Base-by-base conservation (phyloP, 208 protist species). In the Angomonas deanei region DNA sequence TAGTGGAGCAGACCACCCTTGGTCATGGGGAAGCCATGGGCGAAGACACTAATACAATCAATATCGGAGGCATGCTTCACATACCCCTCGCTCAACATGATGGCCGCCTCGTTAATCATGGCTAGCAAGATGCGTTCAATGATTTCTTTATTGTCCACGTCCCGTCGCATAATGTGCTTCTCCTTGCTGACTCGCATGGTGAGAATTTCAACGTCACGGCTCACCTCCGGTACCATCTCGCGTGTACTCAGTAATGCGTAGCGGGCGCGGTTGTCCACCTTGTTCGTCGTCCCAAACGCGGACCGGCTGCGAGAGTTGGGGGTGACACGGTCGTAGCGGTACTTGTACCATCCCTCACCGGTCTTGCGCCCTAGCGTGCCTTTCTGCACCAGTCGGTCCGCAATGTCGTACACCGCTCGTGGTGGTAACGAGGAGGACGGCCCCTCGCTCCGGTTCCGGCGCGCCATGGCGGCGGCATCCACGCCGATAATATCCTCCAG, bases 101-200 rank as follows among this genome's bases (percentile, higher is more conserved):
- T 80, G 11, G 75, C 94, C 8, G 88, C 86, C 69, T 98, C 96
- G 74, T 98, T 97, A 19, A 97, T 68, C 66, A 96, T 80, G 11
- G 79, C 70, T 53, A 97, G 86, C 11, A 97, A 49, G 46, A 94
- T 82, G 48, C 86, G 79, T 47, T 97, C 86, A 15, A 88, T 62
- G 24, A 98, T 91, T 34, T 98, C 92, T n/a, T 80, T 72, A 13
- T 88, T 72, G 32, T 61, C 74, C 52, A 92, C 74, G 34, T 87
- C 72, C 23, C 86, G 82, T 3, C 80, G 80, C 17, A 76, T 63
- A 48, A 92, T 74, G 26, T 74, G 59, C 27, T 88, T 84, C 15
- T 66, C 50, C 38, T 70, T 64, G 63, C 83, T 86, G 36, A 63
- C 70, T n/a, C 70, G 48, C 0, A 93, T 61, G 17, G 82, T 72